Conservation (phyloP, 2,329 filamentous ascomycete species). For the Seiridium unicorne region DNA sequence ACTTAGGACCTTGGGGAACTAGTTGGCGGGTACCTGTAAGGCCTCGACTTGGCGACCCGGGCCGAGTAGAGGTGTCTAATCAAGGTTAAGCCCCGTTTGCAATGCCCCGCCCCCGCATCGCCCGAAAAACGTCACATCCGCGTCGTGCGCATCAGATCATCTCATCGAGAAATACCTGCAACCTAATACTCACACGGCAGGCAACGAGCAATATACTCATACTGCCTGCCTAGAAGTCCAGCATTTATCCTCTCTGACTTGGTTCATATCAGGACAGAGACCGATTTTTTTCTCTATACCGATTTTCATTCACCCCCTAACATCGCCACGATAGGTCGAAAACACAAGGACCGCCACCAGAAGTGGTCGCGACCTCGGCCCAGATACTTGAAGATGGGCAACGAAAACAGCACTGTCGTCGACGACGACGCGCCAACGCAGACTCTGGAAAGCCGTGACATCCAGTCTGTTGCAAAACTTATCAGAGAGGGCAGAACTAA, state of each 20-base stretch:
- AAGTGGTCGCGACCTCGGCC: slow-evolving; percentile 13
- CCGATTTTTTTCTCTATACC: no score
- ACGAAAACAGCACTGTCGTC: slow-evolving; percentile 71
- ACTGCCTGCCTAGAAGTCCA: not conserved
- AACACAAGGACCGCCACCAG: slow-evolving; percentile 8
- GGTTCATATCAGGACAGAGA: no score
- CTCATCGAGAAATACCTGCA: no score
- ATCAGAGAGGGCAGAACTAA: slow-evolving; percentile 68
- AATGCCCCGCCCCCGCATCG: not conserved
- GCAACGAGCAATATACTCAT: not conserved
- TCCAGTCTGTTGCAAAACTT: slow-evolving; percentile 76
- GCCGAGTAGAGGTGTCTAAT: not conserved
- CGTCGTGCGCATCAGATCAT: not conserved
- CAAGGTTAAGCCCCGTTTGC: not conserved
- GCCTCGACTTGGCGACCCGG: no score
- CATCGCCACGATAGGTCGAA: not conserved
- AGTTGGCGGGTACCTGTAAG: not conserved
- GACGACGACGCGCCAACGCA: slow-evolving; percentile 62
- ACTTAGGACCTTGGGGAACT: no score
- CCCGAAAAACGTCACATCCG: not conserved
- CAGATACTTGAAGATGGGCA: slow-evolving; percentile 68
- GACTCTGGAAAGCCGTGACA: slow-evolving; percentile 65
- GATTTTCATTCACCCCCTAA: no score
- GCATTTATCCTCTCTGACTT: no score
- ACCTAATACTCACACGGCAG: not conserved